These are phyloP conservation scores for Eimeria tenella DNA, from an alignment of 169 alveolate species.

Conservation along the genomic window DNA sequence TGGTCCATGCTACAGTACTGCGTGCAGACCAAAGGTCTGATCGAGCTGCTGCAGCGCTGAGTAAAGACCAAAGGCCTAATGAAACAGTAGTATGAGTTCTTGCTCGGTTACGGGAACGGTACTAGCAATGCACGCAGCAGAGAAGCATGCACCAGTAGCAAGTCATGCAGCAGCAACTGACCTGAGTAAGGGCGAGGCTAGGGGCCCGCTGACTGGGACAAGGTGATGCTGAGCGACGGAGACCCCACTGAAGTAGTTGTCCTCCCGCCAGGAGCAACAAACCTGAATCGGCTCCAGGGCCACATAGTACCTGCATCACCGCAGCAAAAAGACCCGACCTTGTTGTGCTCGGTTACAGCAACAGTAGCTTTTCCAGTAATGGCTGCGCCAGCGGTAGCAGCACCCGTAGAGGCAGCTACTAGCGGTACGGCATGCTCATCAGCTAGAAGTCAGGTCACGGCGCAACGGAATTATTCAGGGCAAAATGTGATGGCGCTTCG, in stretches of 20 bases:
- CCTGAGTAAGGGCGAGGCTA: constrained; percentile 50
- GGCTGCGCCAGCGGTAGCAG: background rate
- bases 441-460: background rate
- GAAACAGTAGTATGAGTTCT: no score
- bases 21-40: background rate
- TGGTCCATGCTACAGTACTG: no score
- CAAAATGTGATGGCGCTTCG: background rate
- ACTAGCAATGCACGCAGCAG: no score
- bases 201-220: background rate
- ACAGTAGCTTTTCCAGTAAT: background rate
- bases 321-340: background rate
- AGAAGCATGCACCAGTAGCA: background rate
- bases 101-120: no score
- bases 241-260: constrained; percentile 56
- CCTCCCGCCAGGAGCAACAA: constrained; percentile 33
- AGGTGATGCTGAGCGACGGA: background rate
- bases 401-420: background rate
- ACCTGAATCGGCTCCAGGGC: constrained; percentile 36
- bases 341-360: background rate
- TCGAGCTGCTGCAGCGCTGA: background rate
- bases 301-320: constrained; percentile 40
- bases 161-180: constrained; percentile 34
- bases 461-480: background rate
- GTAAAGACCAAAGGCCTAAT: no score
- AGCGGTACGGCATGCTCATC: background rate